These are phyloP conservation scores for Candida anutae DNA, from an alignment of 1,139 yeast genomes.

Conservation along the genomic window DNA sequence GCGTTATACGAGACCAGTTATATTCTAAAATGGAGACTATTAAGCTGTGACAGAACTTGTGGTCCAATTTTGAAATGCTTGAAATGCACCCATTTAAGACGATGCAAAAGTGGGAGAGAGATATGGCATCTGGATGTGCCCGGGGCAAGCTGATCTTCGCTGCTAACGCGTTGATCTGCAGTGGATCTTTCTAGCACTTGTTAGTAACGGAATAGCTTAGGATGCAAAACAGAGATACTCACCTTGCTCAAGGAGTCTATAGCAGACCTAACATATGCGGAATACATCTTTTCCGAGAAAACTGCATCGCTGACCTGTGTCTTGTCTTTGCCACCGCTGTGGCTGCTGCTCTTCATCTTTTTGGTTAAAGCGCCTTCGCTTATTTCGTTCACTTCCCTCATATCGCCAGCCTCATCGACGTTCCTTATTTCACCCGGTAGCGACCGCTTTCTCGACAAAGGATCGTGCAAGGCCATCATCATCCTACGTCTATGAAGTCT, in stretches of 20 bases:
- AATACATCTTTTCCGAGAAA: conserved; percentile 52
- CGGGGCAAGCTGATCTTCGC: conserved; percentile 29
- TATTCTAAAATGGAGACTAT: conserved; percentile 30
- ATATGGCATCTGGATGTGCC: conserved; percentile 26
- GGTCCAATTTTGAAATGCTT: conserved; percentile 34
- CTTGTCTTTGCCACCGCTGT: conserved; percentile 3
- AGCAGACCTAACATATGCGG: conserved; percentile 59
- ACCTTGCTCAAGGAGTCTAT: conserved; percentile 59
- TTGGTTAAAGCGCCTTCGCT: conserved; percentile 3
- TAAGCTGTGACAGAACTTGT: conserved; percentile 23
- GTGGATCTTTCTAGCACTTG: conserved; percentile 24
- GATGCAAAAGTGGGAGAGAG: conserved; percentile 27
- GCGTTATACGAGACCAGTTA: no score
- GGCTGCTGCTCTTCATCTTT: conserved; percentile 3
- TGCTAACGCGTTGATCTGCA: conserved; percentile 30
- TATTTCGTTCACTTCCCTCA: background rate
- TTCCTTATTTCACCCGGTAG: conserved; percentile 8
- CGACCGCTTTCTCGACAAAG: conserved; percentile 11
- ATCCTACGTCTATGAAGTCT: conserved; percentile 3
- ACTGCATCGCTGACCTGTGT: conserved; percentile 9
- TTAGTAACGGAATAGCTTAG: conserved; percentile 11
- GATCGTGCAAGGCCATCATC: conserved; percentile 12
- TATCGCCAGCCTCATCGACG: background rate
- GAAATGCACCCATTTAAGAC: conserved; percentile 26
- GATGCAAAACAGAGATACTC: conserved; percentile 21